Evolutionary conservation across 306 rosid genomes (phyloP), one percentile per base, ranked within the genome.

Genomic region (Pyrus betulifolia): DNA sequence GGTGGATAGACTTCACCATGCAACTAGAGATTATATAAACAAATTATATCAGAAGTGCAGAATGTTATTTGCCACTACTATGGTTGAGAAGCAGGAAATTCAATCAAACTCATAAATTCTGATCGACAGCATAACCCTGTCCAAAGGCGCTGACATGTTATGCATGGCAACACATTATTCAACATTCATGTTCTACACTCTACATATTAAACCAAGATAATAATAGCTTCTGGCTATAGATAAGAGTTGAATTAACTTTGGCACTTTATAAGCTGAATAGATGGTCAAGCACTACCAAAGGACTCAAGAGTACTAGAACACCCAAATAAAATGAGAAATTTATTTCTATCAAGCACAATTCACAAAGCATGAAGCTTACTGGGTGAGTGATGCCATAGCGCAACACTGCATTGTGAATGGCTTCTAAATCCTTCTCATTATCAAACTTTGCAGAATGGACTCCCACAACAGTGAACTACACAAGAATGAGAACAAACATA

Each of bases 381-480:
- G 98, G 98, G 82, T 94, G 98, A 85, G 89, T 87, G 74, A 94
- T 89, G 81, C 80, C 86, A 84, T 92, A 94, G 81, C 98, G 98
- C 72, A 94, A 83, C 77, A 94, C 98, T 21, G 98, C 97, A 79
- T 89, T 92, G 86, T 93, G 96, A 81, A 94, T 92, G 77, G 98
- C 98, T 85, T 92, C 96, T 76, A 91, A 90, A 84, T 94, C 98
- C 82, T 90, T 94, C 87, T 94, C 98, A 67, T 92, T 94, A 82
- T 94, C 97, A 79, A 94, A 94, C 81, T 94, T 94, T 40, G 98
- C 98, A 67, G 98, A 94, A 83, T 94, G 98, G 66, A 94, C 98
- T 69, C 98, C 98, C 74, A 94, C 97, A 58, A 94, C 97, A 63
- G 88, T 21, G 72, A 94, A 92, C 98, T 94, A 88, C 70, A 74